phyloP scores from a whole-genome alignment of 495 filamentous ascomycete species.

The Rhypophila decipiens region DNA sequence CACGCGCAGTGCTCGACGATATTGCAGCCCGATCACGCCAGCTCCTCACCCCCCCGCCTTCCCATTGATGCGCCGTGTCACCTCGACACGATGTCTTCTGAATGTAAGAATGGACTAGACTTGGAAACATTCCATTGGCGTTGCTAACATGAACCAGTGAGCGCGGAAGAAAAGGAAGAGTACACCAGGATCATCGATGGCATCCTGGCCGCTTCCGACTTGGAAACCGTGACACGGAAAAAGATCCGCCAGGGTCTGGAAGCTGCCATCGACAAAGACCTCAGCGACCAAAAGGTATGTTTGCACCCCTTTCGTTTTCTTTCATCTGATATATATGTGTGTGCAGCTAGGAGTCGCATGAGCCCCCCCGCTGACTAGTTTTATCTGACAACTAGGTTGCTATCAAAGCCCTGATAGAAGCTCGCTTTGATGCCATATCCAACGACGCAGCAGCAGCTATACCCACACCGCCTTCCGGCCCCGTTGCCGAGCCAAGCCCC shows the following conservation, averaged over 20 bases:
- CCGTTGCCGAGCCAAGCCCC: conserved; percentile 17
- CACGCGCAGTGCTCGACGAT: conserved; percentile 3
- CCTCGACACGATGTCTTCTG: conserved; percentile 22
- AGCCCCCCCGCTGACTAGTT: background rate
- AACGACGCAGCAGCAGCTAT: conserved; percentile 32
- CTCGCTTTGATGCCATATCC: conserved; percentile 79
- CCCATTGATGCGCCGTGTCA: conserved; percentile 18
- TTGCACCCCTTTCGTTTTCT: background rate
- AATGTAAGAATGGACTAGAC: conserved; percentile 19
- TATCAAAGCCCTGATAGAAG: conserved; percentile 78
- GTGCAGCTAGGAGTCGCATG: too few relatives aligned
- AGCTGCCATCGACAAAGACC: conserved; percentile 63
- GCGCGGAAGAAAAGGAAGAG: conserved; percentile 55
- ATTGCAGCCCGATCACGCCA: conserved; percentile 5
- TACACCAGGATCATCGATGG: conserved; percentile 85
- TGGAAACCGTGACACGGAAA: conserved; percentile 88
- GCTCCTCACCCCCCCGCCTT: background rate
- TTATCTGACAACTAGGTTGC: conserved; percentile 48
- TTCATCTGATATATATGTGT: background rate
- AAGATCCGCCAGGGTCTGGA: conserved; percentile 83
- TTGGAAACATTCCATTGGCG: too few relatives aligned
- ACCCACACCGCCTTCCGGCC: conserved; percentile 27
- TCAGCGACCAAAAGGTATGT: conserved; percentile 78
- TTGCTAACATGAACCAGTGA: too few relatives aligned
- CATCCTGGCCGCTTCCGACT: conserved; percentile 76